Evolutionary conservation across 129 eudicot genomes (phyloP).

Genomic region (Flaveria trinervia): DNA sequence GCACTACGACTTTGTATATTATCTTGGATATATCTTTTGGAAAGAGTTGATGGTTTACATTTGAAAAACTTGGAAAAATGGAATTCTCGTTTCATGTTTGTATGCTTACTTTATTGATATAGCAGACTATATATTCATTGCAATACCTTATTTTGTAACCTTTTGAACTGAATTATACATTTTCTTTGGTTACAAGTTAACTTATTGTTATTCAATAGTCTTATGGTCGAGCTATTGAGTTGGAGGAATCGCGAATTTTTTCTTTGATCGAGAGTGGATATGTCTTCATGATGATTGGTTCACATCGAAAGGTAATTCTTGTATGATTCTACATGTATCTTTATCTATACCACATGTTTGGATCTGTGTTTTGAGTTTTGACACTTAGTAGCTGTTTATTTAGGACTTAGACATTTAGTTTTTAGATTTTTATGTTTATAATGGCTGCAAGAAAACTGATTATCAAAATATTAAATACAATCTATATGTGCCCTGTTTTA

Average conservation of each 20-base stretch:
- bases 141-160: slow-evolving; percentile 3
- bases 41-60: slow-evolving; percentile 5
- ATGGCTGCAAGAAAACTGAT: neutral
- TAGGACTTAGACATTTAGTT: neutral
- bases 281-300: slow-evolving; percentile 82
- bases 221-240: slow-evolving; percentile 87
- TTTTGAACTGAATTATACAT: slow-evolving; percentile 16
- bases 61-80: neutral
- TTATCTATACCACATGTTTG: neutral
- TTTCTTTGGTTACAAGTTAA: slow-evolving; percentile 11
- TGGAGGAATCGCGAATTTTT: slow-evolving; percentile 84
- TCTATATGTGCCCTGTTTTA: neutral
- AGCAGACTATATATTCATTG: neutral
- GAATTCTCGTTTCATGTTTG: slow-evolving; percentile 12
- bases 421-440: neutral
- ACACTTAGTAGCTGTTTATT: neutral
- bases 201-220: slow-evolving; percentile 51
- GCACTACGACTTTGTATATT: neutral
- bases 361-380: slow-evolving; percentile 7
- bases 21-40: neutral
- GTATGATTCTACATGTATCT: neutral
- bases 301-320: slow-evolving; percentile 72
- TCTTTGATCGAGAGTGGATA: slow-evolving; percentile 94
- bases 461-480: neutral
- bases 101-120: slow-evolving; percentile 12